phyloP scores from a whole-genome alignment of 148 eudicot genomes.

The Vaccinium macrocarpon region DNA sequence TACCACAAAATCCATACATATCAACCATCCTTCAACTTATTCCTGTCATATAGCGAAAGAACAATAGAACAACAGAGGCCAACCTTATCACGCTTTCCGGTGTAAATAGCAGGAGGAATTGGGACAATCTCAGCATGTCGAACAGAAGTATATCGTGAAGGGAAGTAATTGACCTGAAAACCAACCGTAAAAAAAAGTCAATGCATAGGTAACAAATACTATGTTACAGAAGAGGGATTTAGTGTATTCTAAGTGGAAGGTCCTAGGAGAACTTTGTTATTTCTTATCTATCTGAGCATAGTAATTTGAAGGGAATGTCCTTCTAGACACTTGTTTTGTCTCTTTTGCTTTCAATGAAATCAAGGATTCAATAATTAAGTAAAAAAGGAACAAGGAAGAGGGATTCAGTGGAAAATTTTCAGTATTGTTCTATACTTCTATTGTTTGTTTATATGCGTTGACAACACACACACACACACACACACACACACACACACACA shows the following conservation, averaged over 20 bases:
- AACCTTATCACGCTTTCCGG: slow-evolving; percentile 81
- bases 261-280: neutral
- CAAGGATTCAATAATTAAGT: neutral
- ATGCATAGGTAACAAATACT: neutral
- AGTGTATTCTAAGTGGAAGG: neutral
- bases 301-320: neutral
- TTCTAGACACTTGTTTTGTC: neutral
- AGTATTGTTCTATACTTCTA: neutral
- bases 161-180: slow-evolving; percentile 79
- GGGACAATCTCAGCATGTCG: slow-evolving; percentile 89
- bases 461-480: neutral
- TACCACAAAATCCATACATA: neutral
- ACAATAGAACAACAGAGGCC: slow-evolving; percentile 13
- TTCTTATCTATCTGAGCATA: neutral
- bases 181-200: slow-evolving; percentile 1
- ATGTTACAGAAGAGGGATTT: neutral
- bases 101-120: slow-evolving; percentile 53
- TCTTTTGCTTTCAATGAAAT: neutral
- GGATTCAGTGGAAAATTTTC: neutral
- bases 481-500: no score
- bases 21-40: neutral
- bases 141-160: slow-evolving; percentile 83
- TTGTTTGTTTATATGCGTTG: neutral
- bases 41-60: neutral
- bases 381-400: neutral